Conservation (phyloP, 1,139 yeast genomes). For the Magnusiomyces paraingens region DNA sequence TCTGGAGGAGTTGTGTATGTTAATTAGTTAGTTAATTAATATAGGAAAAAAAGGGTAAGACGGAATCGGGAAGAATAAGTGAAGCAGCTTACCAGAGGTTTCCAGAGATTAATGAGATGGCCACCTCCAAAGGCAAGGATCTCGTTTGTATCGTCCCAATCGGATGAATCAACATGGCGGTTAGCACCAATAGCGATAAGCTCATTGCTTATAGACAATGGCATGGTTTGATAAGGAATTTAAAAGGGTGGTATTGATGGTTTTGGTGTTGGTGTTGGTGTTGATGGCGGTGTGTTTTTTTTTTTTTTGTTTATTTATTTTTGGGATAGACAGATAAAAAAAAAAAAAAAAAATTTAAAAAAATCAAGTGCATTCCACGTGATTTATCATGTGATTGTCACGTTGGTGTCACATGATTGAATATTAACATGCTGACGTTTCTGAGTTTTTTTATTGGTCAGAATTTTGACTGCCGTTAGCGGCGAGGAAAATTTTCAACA, state of each 20-base stretch:
- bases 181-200: slow-evolving; percentile 77
- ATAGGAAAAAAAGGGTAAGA: background rate
- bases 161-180: slow-evolving; percentile 62
- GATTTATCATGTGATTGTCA: background rate
- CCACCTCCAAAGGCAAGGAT: slow-evolving; percentile 75
- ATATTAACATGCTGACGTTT: background rate
- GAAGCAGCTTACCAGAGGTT: slow-evolving; percentile 46
- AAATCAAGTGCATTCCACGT: background rate
- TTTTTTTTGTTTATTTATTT: background rate
- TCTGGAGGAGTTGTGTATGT: background rate
- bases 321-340: background rate
- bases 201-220: slow-evolving; percentile 29
- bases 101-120: slow-evolving; percentile 68
- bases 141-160: slow-evolving; percentile 38
- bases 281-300: background rate
- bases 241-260: too few species aligned
- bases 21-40: background rate
- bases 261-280: background rate
- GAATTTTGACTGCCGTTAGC: background rate
- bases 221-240: background rate
- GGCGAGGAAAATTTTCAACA: background rate
- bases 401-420: background rate
- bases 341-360: background rate
- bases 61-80: background rate
- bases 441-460: background rate